Percentiles rank a stretch among this genome's conserved stretches.
phyloP scores from a whole-genome alignment of 495 filamentous ascomycete genomes.

The Bacidia gigantensis region DNA sequence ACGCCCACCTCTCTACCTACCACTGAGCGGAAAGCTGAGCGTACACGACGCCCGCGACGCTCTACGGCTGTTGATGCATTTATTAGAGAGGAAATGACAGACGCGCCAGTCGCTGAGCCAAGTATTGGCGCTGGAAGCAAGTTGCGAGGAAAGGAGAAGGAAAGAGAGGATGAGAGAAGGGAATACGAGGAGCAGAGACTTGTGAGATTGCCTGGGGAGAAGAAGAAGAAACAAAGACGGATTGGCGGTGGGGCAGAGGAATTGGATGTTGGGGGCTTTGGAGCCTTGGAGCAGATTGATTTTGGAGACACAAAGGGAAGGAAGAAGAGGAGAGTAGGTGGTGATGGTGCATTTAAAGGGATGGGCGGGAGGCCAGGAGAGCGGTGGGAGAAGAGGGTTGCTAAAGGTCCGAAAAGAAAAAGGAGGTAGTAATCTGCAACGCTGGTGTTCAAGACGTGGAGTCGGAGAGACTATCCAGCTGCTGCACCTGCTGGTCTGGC shows the following conservation, averaged over 20 bases:
- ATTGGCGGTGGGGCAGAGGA: constrained; percentile 32
- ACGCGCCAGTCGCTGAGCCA: constrained; percentile 62
- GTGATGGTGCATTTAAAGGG: constrained; percentile 41
- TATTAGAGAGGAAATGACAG: constrained; percentile 62
- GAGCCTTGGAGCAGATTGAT: constrained; percentile 58
- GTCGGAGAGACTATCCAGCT: not conserved
- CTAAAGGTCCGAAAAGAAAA: constrained; percentile 11
- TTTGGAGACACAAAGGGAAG: constrained; percentile 52
- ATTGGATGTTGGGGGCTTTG: constrained; percentile 37
- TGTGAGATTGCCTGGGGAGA: constrained; percentile 63
- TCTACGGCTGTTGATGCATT: constrained; percentile 77
- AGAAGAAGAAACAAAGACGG: constrained; percentile 56
- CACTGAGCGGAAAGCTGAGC: constrained; percentile 42
- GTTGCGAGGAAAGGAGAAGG: constrained; percentile 55
- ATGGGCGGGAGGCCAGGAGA: constrained; percentile 59
- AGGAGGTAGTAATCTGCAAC: constrained; percentile 1
- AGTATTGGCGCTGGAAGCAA: constrained; percentile 70
- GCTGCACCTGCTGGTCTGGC: constrained; percentile 36
- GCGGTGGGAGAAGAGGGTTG: constrained; percentile 43
- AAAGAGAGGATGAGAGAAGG: constrained; percentile 54
- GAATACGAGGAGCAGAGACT: constrained; percentile 84
- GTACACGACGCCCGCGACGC: constrained; percentile 39
- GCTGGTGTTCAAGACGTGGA: no score
- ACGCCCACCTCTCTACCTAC: constrained; percentile 53
- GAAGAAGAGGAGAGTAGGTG: constrained; percentile 58